These are phyloP conservation scores for Fusarium verticillioides DNA, from an alignment of 2,329 filamentous ascomycete species.

Conservation along the genomic window DNA sequence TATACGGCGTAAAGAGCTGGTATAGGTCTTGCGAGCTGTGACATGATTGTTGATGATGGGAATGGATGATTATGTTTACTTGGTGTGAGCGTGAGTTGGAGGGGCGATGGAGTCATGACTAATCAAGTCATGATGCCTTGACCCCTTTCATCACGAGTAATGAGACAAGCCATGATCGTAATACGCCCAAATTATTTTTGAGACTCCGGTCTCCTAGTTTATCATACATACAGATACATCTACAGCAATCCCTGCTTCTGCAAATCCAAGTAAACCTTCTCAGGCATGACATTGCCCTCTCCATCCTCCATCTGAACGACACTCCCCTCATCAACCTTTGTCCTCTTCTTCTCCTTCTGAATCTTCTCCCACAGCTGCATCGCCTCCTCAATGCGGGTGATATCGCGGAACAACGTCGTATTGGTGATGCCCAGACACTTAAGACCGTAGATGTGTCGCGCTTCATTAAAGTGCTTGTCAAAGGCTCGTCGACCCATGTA, in stretches of 20 bases:
- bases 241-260: constrained; percentile 89
- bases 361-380: constrained; percentile 93
- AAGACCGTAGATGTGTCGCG: constrained; percentile 90
- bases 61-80: constrained; percentile 28
- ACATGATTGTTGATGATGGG: constrained; percentile 49
- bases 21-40: constrained; percentile 66
- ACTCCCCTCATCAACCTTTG: constrained; percentile 79
- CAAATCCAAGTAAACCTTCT: constrained; percentile 96
- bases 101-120: constrained; percentile 41
- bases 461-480: constrained; percentile 98
- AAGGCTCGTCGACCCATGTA: constrained; percentile 97
- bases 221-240: constrained; percentile 26
- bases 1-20: constrained; percentile 95
- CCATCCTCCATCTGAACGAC: constrained; percentile 99
- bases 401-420: constrained; percentile 90
- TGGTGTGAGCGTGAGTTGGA: constrained; percentile 32
- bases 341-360: constrained; percentile 83
- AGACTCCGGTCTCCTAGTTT: neutral
- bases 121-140: constrained; percentile 28
- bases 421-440: constrained; percentile 95
- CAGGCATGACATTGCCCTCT: constrained; percentile 98
- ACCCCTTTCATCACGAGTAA: neutral
- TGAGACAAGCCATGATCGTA: neutral
- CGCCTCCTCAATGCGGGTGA: constrained; percentile 91
- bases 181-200: neutral